Evolutionary conservation across 306 rosid species (phyloP).

Genomic region (Vigna angularis): DNA sequence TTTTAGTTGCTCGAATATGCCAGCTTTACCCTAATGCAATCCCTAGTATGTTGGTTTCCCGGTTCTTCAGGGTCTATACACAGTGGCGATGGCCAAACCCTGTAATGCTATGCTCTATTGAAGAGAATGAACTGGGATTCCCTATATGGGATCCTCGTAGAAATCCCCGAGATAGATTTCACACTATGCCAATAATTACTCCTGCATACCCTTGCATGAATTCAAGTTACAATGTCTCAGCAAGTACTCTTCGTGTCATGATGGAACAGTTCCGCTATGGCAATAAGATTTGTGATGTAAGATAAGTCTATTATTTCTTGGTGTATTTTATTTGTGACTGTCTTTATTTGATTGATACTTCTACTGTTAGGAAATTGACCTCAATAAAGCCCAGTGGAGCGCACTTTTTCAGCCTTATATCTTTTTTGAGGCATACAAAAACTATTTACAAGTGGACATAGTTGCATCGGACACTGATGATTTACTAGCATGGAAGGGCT

Average conservation of each 20-base stretch:
- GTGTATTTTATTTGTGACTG: constrained; percentile 12
- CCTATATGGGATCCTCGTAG: constrained; percentile 96
- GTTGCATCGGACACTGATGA: constrained; percentile 81
- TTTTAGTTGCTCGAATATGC: constrained; percentile 92
- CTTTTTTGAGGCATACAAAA: constrained; percentile 92
- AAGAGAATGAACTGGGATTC: constrained; percentile 90
- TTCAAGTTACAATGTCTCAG: constrained; percentile 96
- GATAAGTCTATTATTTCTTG: constrained; percentile 38
- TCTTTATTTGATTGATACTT: constrained; percentile 37
- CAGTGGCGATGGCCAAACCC: constrained; percentile 99
- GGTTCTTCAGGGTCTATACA: constrained; percentile 96
- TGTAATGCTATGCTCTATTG: constrained; percentile 91
- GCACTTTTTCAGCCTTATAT: constrained; percentile 82
- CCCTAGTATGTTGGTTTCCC: constrained; percentile 96
- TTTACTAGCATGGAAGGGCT: constrained; percentile 66
- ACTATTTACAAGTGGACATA: constrained; percentile 94
- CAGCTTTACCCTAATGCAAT: constrained; percentile 98
- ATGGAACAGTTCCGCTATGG: constrained; percentile 86
- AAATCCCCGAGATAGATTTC: constrained; percentile 84
- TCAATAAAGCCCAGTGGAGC: constrained; percentile 84
- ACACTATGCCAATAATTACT: constrained; percentile 96
- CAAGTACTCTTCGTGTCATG: constrained; percentile 98
- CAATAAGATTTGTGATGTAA: constrained; percentile 84
- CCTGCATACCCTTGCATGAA: constrained; percentile 99
- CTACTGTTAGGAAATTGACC: constrained; percentile 81